A percentile compares a stretch with the other conserved stretches of the same genome.
Conservation (phyloP, 1,284 basidiomycete genomes). For the Tremellales sp. region DNA sequence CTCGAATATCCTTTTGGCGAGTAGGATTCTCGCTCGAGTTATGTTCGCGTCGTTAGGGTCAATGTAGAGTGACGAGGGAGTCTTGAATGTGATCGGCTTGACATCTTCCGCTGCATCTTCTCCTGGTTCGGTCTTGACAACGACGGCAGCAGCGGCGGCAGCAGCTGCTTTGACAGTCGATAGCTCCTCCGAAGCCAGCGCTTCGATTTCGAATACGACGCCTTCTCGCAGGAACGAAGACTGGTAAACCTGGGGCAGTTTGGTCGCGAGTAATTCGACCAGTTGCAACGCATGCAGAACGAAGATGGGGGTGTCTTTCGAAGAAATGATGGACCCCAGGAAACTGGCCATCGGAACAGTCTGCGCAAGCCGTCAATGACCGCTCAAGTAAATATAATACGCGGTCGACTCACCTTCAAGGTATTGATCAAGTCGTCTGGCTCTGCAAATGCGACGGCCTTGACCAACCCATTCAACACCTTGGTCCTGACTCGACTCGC, state of each 20-base stretch:
- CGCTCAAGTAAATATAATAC: not conserved
- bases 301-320: constrained; percentile 78
- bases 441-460: constrained; percentile 82
- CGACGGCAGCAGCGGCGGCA: constrained; percentile 14
- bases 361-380: constrained; percentile 49
- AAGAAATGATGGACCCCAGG: constrained; percentile 84
- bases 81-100: constrained; percentile 43
- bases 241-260: constrained; percentile 75
- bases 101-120: constrained; percentile 14
- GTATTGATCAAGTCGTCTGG: constrained; percentile 68
- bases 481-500: constrained; percentile 78
- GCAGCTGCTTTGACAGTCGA: constrained; percentile 39
- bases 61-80: constrained; percentile 40
- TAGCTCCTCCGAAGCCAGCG: constrained; percentile 62
- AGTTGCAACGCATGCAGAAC: constrained; percentile 84
- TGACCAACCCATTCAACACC: constrained; percentile 76
- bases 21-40: constrained; percentile 76
- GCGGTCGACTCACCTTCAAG: constrained; percentile 59
- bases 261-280: constrained; percentile 78
- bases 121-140: constrained; percentile 28
- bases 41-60: constrained; percentile 87
- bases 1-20: constrained; percentile 60
- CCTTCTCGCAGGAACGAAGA: constrained; percentile 87
- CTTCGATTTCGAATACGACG: constrained; percentile 86
- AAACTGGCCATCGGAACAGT: constrained; percentile 87